phyloP scores from a whole-genome alignment of 2,329 filamentous ascomycete genomes.

The Endothia cerciana region DNA sequence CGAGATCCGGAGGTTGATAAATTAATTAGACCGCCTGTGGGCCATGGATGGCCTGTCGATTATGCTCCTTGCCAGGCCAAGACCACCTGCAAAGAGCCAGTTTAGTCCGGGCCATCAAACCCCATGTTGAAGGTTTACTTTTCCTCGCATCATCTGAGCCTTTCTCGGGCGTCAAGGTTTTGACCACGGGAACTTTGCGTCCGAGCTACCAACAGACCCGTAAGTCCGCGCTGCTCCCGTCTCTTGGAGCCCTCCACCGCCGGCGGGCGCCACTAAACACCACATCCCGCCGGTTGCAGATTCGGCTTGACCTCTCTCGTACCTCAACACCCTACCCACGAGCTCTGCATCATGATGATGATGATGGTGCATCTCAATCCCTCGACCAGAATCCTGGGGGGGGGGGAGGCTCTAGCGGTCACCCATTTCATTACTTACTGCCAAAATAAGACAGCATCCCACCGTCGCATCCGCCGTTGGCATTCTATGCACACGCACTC shows the following conservation, averaged over 20 bases:
- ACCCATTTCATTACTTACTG: conserved; percentile 7
- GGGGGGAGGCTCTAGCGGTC: conserved; percentile 8
- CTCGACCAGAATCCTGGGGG: conserved; percentile 7
- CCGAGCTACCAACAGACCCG: background rate
- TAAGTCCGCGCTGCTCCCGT: conserved; percentile 14
- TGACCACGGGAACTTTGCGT: conserved; percentile 4
- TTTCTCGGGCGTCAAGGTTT: background rate
- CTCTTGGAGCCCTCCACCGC: conserved; percentile 16
- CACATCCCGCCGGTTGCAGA: conserved; percentile 15
- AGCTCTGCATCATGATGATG: conserved; percentile 21
- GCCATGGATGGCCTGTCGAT: background rate
- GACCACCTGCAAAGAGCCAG: background rate
- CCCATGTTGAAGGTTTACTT: background rate
- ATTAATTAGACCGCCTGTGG: background rate
- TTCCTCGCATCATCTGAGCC: background rate
- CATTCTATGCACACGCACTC: conserved; percentile 13
- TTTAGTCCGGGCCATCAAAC: background rate
- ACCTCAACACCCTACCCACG: conserved; percentile 11
- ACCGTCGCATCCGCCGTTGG: conserved; percentile 18
- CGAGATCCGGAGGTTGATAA: background rate
- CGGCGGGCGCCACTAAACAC: conserved; percentile 20
- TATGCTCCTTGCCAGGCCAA: background rate
- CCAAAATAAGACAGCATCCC: conserved; percentile 14
- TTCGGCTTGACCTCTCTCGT: conserved; percentile 5
- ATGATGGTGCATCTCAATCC: conserved; percentile 14